Percentiles rank a stretch among this genome's conserved stretches.
Evolutionary conservation across 345 rosid genomes (phyloP).

Genomic region (Melaleuca quinquenervia): DNA sequence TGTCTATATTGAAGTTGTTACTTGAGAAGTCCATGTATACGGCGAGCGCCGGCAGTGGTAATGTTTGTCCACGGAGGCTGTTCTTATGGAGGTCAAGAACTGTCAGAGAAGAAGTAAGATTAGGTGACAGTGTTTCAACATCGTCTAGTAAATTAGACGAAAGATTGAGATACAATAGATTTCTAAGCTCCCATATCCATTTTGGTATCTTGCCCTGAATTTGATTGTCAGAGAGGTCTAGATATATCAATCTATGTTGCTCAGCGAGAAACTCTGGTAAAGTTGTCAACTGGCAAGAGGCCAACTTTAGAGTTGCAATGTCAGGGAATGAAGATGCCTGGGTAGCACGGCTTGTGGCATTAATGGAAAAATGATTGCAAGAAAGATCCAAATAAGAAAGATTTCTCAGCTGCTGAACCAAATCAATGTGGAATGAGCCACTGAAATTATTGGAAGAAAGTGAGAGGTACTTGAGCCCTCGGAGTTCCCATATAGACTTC

Average conservation of each 20-base stretch:
- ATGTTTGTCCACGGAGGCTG: neutral
- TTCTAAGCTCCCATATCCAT: neutral
- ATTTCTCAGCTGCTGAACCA: conserved; percentile 11
- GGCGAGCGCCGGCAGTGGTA: neutral
- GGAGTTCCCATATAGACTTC: conserved; percentile 2
- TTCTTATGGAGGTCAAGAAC: conserved; percentile 1
- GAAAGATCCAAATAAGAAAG: conserved; percentile 35
- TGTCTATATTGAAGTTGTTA: neutral
- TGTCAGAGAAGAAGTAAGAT: neutral
- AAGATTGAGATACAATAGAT: conserved; percentile 2
- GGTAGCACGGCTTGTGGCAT: neutral
- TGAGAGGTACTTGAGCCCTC: conserved; percentile 8
- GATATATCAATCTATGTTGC: neutral
- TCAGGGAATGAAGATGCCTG: neutral
- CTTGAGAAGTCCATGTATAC: neutral
- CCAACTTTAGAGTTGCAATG: neutral
- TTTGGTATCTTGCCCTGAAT: neutral
- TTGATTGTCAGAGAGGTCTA: conserved; percentile 1
- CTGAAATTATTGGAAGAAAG: conserved; percentile 7
- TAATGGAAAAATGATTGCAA: conserved; percentile 12
- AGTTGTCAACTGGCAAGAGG: neutral
- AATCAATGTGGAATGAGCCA: neutral
- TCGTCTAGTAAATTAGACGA: neutral
- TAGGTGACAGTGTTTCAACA: neutral
- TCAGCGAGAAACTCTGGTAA: neutral